Evolutionary conservation across 2,329 filamentous ascomycete genomes (phyloP).

Genomic region (Hirsutella rhossiliensis): DNA sequence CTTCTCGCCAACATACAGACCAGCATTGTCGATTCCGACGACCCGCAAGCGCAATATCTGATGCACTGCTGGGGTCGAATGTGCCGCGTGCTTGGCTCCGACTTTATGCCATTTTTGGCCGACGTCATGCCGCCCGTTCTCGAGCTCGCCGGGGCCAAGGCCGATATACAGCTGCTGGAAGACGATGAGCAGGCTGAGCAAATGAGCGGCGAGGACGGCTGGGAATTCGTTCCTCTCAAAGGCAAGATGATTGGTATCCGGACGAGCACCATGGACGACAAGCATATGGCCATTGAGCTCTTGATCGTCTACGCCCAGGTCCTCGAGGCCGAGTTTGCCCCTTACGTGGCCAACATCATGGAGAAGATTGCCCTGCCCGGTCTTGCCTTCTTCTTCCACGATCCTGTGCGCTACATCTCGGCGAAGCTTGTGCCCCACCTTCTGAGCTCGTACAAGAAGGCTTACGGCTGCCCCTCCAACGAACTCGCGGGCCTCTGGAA

Average conservation of each 20-base stretch:
- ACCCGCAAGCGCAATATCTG: constrained; percentile 91
- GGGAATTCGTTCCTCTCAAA: constrained; percentile 93
- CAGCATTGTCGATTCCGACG: constrained; percentile 78
- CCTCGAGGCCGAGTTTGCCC: constrained; percentile 83
- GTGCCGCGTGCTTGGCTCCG: constrained; percentile 83
- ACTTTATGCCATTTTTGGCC: constrained; percentile 86
- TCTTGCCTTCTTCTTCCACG: constrained; percentile 97
- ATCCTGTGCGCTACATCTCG: constrained; percentile 88
- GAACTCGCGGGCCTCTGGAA: constrained; percentile 77
- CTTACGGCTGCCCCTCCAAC: constrained; percentile 68
- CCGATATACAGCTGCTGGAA: constrained; percentile 90
- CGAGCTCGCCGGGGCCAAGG: constrained; percentile 85
- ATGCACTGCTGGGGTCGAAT: constrained; percentile 99
- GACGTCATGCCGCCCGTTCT: constrained; percentile 91
- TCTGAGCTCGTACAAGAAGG: constrained; percentile 86
- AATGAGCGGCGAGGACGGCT: constrained; percentile 89
- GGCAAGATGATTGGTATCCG: constrained; percentile 98
- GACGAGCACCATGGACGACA: constrained; percentile 93
- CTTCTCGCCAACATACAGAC: constrained; percentile 79
- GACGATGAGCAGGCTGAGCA: constrained; percentile 90
- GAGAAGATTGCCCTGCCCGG: constrained; percentile 92
- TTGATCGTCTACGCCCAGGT: constrained; percentile 96
- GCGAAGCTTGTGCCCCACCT: constrained; percentile 91
- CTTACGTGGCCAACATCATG: constrained; percentile 87
- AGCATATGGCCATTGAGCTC: constrained; percentile 98